A percentile compares a stretch with the other conserved stretches of the same genome.
Conservation (phyloP, 371 early-diverging fungal genomes). For the Choanephora cucurbitarum region DNA sequence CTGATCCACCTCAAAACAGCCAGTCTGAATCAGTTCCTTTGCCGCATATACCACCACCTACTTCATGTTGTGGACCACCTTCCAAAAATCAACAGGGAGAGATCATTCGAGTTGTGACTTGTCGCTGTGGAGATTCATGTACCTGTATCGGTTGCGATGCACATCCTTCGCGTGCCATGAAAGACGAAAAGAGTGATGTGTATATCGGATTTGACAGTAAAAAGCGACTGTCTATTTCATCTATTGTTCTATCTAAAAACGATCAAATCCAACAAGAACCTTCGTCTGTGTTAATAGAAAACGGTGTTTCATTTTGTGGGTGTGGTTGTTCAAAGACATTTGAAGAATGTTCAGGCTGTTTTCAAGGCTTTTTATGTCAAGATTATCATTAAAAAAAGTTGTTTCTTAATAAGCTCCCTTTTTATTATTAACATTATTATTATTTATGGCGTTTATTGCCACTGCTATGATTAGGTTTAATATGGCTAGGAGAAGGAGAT, state of each 20-base stretch:
- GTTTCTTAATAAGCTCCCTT: no score
- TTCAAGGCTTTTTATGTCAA: slow-evolving; percentile 12
- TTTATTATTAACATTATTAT: no score
- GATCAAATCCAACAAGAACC: slow-evolving; percentile 23
- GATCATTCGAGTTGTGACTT: slow-evolving; percentile 41
- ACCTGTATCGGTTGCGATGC: slow-evolving; percentile 53
- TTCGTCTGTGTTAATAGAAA: slow-evolving; percentile 27
- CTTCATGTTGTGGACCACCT: slow-evolving; percentile 29
- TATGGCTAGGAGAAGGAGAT: slow-evolving; percentile 12
- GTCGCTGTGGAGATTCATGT: slow-evolving; percentile 53
- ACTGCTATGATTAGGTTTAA: slow-evolving; percentile 5
- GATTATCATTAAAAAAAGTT: not conserved
- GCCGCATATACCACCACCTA: slow-evolving; percentile 21
- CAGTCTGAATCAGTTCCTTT: slow-evolving; percentile 16
- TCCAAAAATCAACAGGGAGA: slow-evolving; percentile 34
- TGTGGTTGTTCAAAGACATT: slow-evolving; percentile 40
- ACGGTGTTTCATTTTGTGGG: slow-evolving; percentile 34
- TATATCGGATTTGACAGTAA: slow-evolving; percentile 31
- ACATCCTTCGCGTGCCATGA: slow-evolving; percentile 50
- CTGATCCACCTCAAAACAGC: no score
- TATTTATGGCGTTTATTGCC: slow-evolving; percentile 2
- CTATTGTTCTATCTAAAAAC: not conserved
- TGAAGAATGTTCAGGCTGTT: slow-evolving; percentile 31
- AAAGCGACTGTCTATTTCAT: slow-evolving; percentile 10
- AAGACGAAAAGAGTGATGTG: slow-evolving; percentile 36